Base-by-base conservation (phyloP, 1,284 basidiomycete species). In the Sporisorium reilianum region DNA sequence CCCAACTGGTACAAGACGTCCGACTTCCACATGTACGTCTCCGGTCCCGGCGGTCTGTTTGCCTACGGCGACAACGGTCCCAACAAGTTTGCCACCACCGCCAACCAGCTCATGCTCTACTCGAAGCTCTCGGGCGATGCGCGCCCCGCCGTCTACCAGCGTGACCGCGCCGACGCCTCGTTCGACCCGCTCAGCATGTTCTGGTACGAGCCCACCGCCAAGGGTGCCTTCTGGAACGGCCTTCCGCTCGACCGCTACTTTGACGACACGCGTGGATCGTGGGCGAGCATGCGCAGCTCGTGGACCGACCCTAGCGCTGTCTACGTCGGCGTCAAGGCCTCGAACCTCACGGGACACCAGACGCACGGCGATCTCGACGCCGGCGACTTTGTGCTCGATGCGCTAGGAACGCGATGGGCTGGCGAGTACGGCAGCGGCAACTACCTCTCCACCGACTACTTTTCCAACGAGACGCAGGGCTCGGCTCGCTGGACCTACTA, bases 361-460 rank as follows among this genome's bases (percentile, higher is more conserved):
- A 94, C 93, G 1, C 95, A 97, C 86, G 94, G 95, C 77, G 93
- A 97, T 84, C 89, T 97, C 30, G 95, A 97, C 84, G 89, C 88
- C 55, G 95, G 95, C 77, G 93, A 95, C 87, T 98, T 98, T 84
- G 94, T 98, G 50, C 85, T 99, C 46, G 97, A 99, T 84, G 95
- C 95, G 18, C 87, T 97, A 80, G 96, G 95, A 66, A 91, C 91
- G 49, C 92, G 96, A 61, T 99, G 94, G 94, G 93, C 92, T 38
- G 97, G 97, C 67, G 96, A 99, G 83, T 90, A 95, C 52, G 96
- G 96, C 22, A 93, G 91, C 9, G 94, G 89, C 34, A 90, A 97
- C 85, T 98, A 98, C 85, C 86, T 89, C 40, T 88, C 81, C 6
- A 69, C 70, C 26, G 80, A 79, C 50, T 85, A 85, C 78, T 85